Evolutionary conservation across 1,139 yeast genomes (phyloP), one percentile per base, ranked within the genome.

Genomic region (Saccharomycopsis hybrid): DNA sequence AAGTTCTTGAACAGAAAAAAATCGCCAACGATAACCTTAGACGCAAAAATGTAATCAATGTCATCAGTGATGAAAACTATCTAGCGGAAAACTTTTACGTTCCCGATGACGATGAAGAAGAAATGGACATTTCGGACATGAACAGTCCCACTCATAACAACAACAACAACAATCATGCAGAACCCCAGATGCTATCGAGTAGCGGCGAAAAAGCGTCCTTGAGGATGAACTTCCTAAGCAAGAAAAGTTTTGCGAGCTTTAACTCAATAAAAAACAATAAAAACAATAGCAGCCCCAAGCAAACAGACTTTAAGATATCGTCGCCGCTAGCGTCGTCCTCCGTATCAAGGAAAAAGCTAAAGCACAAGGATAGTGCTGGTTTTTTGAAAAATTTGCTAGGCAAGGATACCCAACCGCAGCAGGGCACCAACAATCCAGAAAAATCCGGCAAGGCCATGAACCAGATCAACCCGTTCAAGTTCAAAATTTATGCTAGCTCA

Each of bases 241-340:
- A 49, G 30, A 41, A 41, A 29, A 38, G 46, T 7, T 49, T 49
- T 32, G 49, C 49, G 3, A 49, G 49, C 29, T 49, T 46, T 13
- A 25, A 13, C 35, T 36, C 51, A 4, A 36, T n/a, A 8, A 31
- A 35, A 25, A 41, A 36, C 9, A 36, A 36, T 24, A 36, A 9
- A 11, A 13, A 36, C 39, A 40, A 41, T 9, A 43, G 24, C 29
- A 44, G 33, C 11, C 43, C 43, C 18, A 29, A 13, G 25, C 31
- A 5, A 9, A 29, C 25, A 11, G 40, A 27, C 24, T 37, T n/a
- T 8, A 8, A 8, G n/a, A 11, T 7, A n/a, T 8, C n/a, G 41
- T 18, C n/a, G 24, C 27, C 13, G n/a, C 7, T 27, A 8, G 7
- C 27, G 8, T 27, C 7, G 41, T 18, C n/a, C 24, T 37, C 13